Evolutionary conservation across 2,329 filamentous ascomycete genomes (phyloP).

Genomic region (Corinectria fuckeliana): DNA sequence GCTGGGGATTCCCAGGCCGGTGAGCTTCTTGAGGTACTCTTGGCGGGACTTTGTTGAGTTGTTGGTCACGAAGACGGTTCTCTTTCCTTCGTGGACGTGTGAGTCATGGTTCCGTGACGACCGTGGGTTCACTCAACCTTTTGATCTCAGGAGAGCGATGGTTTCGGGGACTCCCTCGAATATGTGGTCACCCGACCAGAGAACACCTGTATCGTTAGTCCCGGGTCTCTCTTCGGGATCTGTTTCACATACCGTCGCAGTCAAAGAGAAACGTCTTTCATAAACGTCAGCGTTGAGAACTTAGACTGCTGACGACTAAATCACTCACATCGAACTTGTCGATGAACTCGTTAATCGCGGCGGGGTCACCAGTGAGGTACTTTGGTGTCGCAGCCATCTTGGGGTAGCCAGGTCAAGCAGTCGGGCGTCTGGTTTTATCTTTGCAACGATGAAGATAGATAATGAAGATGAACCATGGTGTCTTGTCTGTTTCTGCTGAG

Average conservation of each 20-base stretch:
- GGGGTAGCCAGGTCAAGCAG: neutral
- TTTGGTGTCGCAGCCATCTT: slow-evolving; percentile 50
- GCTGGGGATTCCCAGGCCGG: slow-evolving; percentile 78
- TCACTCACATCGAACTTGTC: slow-evolving; percentile 86
- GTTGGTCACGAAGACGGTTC: slow-evolving; percentile 95
- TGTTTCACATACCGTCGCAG: slow-evolving; percentile 79
- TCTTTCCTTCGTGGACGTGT: slow-evolving; percentile 69
- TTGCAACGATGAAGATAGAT: neutral
- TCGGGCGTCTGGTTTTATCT: neutral
- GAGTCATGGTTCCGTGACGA: neutral
- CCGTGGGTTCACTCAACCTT: slow-evolving; percentile 59
- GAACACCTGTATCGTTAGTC: slow-evolving; percentile 68
- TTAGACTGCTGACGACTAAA: slow-evolving; percentile 22
- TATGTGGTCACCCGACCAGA: slow-evolving; percentile 94
- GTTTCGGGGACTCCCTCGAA: slow-evolving; percentile 88
- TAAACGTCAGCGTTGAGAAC: neutral
- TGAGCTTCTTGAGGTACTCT: slow-evolving; percentile 93
- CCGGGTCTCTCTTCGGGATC: neutral
- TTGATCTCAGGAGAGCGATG: slow-evolving; percentile 78
- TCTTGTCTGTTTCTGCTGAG: neutral
- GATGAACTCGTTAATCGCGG: slow-evolving; percentile 82
- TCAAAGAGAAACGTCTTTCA: slow-evolving; percentile 88
- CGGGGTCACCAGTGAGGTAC: slow-evolving; percentile 79
- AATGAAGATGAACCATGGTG: neutral
- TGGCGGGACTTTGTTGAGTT: slow-evolving; percentile 96